These are phyloP conservation scores for Sarocladiaceae sp. DNA, from an alignment of 2,329 filamentous ascomycete genomes.

Conservation along the genomic window DNA sequence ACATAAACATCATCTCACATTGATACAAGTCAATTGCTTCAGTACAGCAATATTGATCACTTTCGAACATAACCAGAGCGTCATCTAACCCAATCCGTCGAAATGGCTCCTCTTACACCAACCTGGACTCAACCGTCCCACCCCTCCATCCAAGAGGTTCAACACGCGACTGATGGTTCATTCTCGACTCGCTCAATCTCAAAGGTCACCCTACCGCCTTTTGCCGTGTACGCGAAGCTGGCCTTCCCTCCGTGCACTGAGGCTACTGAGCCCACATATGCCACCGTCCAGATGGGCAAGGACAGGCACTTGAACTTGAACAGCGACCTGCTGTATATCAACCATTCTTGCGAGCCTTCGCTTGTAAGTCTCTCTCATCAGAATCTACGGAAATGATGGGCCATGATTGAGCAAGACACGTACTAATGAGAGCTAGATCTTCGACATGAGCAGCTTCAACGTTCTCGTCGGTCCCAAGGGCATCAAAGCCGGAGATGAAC, in stretches of 20 bases:
- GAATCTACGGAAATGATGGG: neutral
- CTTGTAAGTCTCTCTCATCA: constrained; percentile 42
- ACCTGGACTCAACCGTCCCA: constrained; percentile 60
- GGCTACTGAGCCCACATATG: constrained; percentile 55
- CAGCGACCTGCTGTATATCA: constrained; percentile 63
- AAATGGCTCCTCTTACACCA: constrained; percentile 54
- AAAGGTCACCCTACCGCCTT: constrained; percentile 50
- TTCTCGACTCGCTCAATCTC: constrained; percentile 60
- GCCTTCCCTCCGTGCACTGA: constrained; percentile 58
- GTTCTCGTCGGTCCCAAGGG: constrained; percentile 56
- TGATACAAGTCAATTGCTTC: too few species aligned
- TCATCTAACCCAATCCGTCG: constrained; percentile 11
- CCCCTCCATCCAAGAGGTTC: constrained; percentile 51
- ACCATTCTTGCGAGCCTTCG: constrained; percentile 64
- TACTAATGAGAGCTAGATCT: constrained; percentile 40
- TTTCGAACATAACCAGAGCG: neutral
- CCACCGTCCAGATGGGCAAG: constrained; percentile 57
- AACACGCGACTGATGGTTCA: constrained; percentile 40
- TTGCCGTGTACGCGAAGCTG: constrained; percentile 63
- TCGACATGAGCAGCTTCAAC: constrained; percentile 53
- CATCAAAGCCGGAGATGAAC: constrained; percentile 50
- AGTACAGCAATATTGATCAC: too few species aligned
- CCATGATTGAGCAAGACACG: neutral
- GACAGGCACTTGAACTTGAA: constrained; percentile 58
- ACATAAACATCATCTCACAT: too few species aligned